Base-by-base conservation (phyloP, 139 green algal species). In the Zygnema circumcarinatum region DNA sequence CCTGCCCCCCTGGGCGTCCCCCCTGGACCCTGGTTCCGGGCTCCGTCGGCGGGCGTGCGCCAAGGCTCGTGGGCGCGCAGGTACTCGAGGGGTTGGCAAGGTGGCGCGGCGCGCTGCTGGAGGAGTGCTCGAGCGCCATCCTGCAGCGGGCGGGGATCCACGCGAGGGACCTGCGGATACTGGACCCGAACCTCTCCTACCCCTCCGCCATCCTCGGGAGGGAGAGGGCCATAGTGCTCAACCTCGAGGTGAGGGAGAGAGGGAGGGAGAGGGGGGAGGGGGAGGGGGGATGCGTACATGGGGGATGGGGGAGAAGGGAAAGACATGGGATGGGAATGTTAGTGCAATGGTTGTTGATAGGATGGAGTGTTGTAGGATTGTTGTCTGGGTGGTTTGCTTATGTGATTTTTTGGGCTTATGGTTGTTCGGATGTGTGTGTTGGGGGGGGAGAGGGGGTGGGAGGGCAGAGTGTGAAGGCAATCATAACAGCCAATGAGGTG, bases 201-300 rank as follows among this genome's bases (percentile, higher is more conserved):
- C 85, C 87, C 25, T 89, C 90, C 7, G 73, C 87, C 1, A 88
- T 93, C 2, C 79, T 92, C 39, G 85, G 83, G 11, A 87, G 90
- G n/a, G 90, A 92, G 53, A 38, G 38, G n/a, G 83, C 78, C 42
- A 88, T 93, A 38, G 90, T 93, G 0, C 33, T 93, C 47, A 91
- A 93, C 67, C 38, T 93, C 25, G 90, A 92, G 68, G 62, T 81
- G 39, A 89, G 87, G 52, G n/a, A n/a, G n/a, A n/a, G n/a, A n/a
- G n/a, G 79, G 79, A 67, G 81, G 38, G 1, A 86, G 33, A 39
- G 25, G 39, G 21, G n/a, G n/a, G 56, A 29, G 29, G 29, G 29
- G 56, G 56, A 72, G 29, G 56, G 67, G 67, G 74, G 29, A 72
- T 20, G 67, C 35, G 74, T 29, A 41, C n/a, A 72, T 42, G 29